Evolutionary conservation across 495 filamentous ascomycete genomes (phyloP).

Genomic region (Hyaloscypha variabilis): DNA sequence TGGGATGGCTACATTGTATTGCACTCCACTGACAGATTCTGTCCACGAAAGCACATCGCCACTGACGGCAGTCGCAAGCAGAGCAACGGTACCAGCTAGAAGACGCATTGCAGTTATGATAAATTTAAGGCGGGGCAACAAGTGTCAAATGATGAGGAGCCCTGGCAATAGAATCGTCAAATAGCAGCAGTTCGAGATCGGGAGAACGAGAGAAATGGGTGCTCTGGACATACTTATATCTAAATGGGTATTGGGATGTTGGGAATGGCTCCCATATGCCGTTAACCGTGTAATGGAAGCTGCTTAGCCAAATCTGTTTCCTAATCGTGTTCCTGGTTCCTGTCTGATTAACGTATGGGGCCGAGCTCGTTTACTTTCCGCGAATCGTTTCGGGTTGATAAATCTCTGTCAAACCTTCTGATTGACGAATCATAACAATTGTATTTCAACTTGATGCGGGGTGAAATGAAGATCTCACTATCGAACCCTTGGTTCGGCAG

Average conservation of each 20-base stretch:
- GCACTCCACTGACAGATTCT: constrained; percentile 17
- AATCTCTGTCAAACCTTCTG: not conserved
- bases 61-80: constrained; percentile 24
- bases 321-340: not conserved
- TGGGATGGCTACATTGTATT: constrained; percentile 18
- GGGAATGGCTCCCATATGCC: not conserved
- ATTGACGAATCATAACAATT: not conserved
- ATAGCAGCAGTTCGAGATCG: not conserved
- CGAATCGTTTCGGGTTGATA: no score
- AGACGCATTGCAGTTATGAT: constrained; percentile 1
- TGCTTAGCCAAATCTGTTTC: not conserved
- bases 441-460: not conserved
- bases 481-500: not conserved
- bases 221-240: not conserved
- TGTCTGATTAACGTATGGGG: no score
- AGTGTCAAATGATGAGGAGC: not conserved
- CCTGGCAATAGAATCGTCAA: not conserved
- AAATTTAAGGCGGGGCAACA: not conserved
- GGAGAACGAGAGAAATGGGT: not conserved
- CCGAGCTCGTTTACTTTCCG: no score
- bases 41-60: constrained; percentile 27
- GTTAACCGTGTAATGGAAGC: not conserved
- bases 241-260: no score
- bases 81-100: constrained; percentile 11
- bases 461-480: not conserved